Percentiles rank a stretch among this genome's conserved stretches.
Evolutionary conservation across 345 rosid genomes (phyloP).

Genomic region (Rhodomyrtus tomentosa): DNA sequence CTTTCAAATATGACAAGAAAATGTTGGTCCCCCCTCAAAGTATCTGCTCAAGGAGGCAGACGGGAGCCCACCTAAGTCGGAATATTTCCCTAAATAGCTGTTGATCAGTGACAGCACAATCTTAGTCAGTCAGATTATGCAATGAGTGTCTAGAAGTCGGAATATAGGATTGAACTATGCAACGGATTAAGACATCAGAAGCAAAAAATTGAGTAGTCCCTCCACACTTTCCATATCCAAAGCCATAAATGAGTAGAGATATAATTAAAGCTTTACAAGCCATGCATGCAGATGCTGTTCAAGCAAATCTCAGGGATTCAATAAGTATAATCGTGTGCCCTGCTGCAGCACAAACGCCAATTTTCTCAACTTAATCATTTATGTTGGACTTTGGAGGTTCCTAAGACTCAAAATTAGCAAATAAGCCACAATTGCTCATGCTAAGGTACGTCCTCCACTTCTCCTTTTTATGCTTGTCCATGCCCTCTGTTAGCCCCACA

Average conservation of each 20-base stretch:
- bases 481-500: background rate
- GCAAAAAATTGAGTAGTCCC: background rate
- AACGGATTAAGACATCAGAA: background rate
- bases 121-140: background rate
- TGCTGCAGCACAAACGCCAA: background rate
- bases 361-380: background rate
- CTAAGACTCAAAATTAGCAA: background rate
- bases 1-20: background rate
- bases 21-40: background rate
- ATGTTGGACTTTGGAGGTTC: background rate
- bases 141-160: background rate
- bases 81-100: background rate
- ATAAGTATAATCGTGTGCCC: background rate
- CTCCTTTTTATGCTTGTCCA: background rate
- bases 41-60: background rate
- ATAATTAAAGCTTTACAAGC: background rate
- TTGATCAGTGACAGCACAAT: background rate
- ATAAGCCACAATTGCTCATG: background rate
- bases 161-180: background rate
- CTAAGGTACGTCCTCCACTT: background rate
- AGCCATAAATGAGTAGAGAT: background rate
- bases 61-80: background rate
- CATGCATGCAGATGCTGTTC: background rate
- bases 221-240: background rate
- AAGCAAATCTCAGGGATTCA: background rate